A percentile compares a stretch with the other conserved stretches of the same genome.
Conservation (phyloP, 2,329 filamentous ascomycete species). For the Taxawa tesnikishii region DNA sequence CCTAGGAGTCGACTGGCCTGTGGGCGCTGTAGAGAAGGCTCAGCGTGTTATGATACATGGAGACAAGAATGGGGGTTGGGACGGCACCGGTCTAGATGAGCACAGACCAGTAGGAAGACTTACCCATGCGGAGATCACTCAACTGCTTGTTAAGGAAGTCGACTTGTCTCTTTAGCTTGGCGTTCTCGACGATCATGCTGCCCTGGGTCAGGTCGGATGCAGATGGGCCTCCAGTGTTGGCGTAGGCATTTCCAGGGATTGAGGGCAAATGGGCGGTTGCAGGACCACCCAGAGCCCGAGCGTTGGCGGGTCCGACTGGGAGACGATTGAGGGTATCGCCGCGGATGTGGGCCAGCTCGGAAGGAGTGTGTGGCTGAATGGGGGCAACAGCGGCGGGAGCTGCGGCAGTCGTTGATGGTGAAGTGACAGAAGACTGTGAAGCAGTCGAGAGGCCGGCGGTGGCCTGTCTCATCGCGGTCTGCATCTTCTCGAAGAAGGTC, state of each 20-base stretch:
- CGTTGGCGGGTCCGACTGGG: background rate
- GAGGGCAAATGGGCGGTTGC: too few species aligned
- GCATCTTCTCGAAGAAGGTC: background rate
- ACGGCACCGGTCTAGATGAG: background rate
- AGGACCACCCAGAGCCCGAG: background rate
- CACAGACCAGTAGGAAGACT: background rate
- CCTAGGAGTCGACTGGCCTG: too few species aligned
- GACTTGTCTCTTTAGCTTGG: background rate
- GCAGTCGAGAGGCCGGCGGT: too few species aligned
- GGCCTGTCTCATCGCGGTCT: background rate
- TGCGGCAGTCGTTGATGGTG: background rate
- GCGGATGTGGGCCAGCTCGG: background rate
- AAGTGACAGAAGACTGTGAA: background rate
- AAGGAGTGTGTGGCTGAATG: background rate
- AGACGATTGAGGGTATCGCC: background rate
- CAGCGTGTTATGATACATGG: background rate
- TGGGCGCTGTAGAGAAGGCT: too few species aligned
- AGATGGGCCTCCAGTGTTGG: background rate
- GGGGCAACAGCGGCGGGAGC: background rate
- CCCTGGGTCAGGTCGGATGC: background rate
- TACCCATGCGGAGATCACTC: conserved; percentile 1
- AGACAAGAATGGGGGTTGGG: background rate
- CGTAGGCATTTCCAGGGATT: background rate
- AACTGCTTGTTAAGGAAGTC: conserved; percentile 1
- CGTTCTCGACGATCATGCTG: background rate